Percentiles rank a stretch among this genome's conserved stretches.
Evolutionary conservation across 768 basidiomycete species (phyloP).

Genomic region (Boletus pseudo-olivaceus): DNA sequence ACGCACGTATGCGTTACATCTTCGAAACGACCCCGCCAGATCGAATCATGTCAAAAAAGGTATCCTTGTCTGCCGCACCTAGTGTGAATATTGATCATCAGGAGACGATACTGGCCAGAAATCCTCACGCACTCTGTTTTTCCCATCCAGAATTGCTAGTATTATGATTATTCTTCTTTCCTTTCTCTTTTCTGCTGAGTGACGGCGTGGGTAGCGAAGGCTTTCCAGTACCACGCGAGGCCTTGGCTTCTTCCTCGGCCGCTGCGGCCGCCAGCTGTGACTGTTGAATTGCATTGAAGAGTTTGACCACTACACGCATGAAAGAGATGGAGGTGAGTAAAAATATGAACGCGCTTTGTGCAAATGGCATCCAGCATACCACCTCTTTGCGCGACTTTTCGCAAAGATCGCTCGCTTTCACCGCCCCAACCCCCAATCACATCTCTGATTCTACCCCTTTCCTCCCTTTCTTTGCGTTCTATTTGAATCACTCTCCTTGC

Average conservation of each 20-base stretch:
- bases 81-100: conserved; percentile 7
- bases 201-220: conserved; percentile 66
- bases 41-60: conserved; percentile 81
- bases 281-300: conserved; percentile 85
- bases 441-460: conserved; percentile 61
- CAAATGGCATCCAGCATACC: conserved; percentile 41
- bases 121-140: conserved; percentile 50
- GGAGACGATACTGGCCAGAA: conserved; percentile 2
- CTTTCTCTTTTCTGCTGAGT: conserved; percentile 45
- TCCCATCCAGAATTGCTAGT: conserved; percentile 51
- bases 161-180: conserved; percentile 50
- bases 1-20: conserved; percentile 31
- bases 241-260: conserved; percentile 56
- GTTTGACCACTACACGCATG: conserved; percentile 58
- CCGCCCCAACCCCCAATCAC: conserved; percentile 89
- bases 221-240: conserved; percentile 66
- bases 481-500: conserved; percentile 69
- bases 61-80: conserved; percentile 64
- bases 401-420: conserved; percentile 70
- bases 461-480: conserved; percentile 73
- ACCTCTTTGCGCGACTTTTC: conserved; percentile 84
- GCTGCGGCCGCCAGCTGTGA: conserved; percentile 58
- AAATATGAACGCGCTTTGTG: background rate
- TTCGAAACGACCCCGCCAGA: conserved; percentile 79
- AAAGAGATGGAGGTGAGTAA: background rate